Evolutionary conservation across 176 grass and related monocot genomes (phyloP), one percentile per base, ranked within the genome.

Genomic region (Pontederia crassipes): DNA sequence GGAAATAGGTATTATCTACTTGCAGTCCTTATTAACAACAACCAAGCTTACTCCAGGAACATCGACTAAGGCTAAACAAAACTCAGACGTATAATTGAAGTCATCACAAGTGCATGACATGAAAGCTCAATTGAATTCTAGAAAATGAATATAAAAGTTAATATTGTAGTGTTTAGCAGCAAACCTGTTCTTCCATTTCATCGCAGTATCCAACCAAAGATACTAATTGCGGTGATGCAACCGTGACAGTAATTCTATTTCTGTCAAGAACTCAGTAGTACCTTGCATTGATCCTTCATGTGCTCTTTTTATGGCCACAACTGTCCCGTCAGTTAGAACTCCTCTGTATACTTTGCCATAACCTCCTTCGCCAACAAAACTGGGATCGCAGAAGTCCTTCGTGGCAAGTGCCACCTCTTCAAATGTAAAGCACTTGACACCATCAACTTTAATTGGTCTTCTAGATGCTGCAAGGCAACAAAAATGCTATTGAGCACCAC

Each of bases 341-440:
- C 87, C 93, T 83, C 76, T 83, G 65, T 91, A 97, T 55, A 97
- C 87, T 59, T 88, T 97, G 71, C 93, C 93, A 68, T 91, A 97
- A 51, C 93, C 93, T 54, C 93, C 93, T 69, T 88, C 76, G 58
- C 93, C 93, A 35, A 97, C 77, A 83, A 87, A 70, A 85, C 67
- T 79, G 58, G 81, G 86, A 59, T 76, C 68, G 16, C 61, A 49
- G 59, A 97, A 97, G 69, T 91, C 68, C 32, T 54, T 78, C 59
- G 93, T 81, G 32, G 93, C 93, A 12, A 53, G 58, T 69, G 65
- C 70, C 87, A 97, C 88, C 80, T 97, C 87, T 46, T 91, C 64
- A 65, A 91, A 91, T 52, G 81, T 81, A 68, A 97, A 97, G 63
- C 74, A 82, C 62, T 69, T 97, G 46, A 97, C 79, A 51, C 79